A percentile compares a stretch with the other conserved stretches of the same genome.
These are phyloP conservation scores for Eutrema heterophyllum DNA, from an alignment of 345 rosid species.

Conservation along the genomic window DNA sequence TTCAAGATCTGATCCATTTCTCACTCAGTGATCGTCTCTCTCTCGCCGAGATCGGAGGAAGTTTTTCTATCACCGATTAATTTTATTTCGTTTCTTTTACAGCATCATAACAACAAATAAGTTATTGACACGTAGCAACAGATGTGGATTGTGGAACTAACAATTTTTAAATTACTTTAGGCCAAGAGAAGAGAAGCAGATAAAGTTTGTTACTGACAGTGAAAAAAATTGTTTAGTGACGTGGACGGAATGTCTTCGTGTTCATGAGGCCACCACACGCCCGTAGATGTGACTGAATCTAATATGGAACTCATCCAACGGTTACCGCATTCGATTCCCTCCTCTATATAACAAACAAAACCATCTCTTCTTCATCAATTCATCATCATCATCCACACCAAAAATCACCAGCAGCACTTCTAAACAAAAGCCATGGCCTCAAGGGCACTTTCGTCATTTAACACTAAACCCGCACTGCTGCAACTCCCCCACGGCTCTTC, in stretches of 20 bases:
- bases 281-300: not conserved
- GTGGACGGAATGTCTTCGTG: constrained; percentile 7
- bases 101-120: not conserved
- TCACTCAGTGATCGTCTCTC: not conserved
- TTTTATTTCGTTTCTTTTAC: not conserved
- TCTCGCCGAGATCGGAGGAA: constrained; percentile 20
- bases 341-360: no score
- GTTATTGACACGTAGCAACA: not conserved
- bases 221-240: not conserved
- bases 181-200: not conserved
- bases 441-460: no score
- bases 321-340: no score
- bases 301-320: constrained; percentile 25
- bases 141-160: not conserved
- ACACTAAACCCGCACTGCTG: no score
- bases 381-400: no score
- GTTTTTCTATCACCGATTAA: not conserved
- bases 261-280: constrained; percentile 53
- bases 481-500: no score
- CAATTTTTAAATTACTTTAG: no score
- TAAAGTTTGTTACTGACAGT: not conserved
- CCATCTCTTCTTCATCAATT: no score
- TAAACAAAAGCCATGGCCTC: no score
- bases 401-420: no score
- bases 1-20: constrained; percentile 85